These are phyloP conservation scores for Rhododendron henanense DNA, from an alignment of 148 eudicot species.

Conservation along the genomic window DNA sequence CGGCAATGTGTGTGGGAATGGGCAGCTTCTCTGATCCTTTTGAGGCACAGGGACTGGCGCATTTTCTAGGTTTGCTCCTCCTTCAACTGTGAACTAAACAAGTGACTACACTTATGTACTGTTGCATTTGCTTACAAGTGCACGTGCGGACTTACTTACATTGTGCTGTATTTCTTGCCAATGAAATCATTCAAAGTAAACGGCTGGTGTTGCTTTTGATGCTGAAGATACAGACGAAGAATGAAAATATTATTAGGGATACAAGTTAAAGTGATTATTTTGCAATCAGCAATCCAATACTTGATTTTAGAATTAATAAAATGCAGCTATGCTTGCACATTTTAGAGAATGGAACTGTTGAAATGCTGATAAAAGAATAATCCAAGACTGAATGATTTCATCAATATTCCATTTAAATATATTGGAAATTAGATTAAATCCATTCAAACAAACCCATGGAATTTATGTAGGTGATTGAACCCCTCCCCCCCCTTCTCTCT, in stretches of 20 bases:
- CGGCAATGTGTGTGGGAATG: slow-evolving; percentile 90
- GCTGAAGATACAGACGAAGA: background rate
- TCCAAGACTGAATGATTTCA: background rate
- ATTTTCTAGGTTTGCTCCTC: slow-evolving; percentile 66
- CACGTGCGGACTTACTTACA: background rate
- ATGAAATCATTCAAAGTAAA: background rate
- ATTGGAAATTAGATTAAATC: background rate
- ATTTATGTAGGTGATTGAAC: too few relatives aligned
- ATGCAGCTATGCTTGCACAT: background rate
- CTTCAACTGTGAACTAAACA: background rate
- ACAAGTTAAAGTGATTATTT: background rate
- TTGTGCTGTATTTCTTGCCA: background rate
- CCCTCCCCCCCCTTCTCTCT: too few relatives aligned
- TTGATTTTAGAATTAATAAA: background rate
- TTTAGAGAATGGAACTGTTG: background rate
- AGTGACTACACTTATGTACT: background rate
- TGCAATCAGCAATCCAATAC: background rate
- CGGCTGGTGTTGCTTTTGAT: background rate
- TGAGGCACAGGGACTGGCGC: slow-evolving; percentile 99
- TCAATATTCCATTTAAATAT: background rate
- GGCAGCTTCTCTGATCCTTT: slow-evolving; percentile 91
- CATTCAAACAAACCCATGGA: background rate
- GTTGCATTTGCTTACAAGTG: background rate
- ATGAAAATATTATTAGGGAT: background rate
- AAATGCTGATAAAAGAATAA: background rate